A percentile compares a stretch with the other conserved stretches of the same genome.
Evolutionary conservation across 2,329 filamentous ascomycete species (phyloP).

Genomic region (Nigrograna mackinnonii): DNA sequence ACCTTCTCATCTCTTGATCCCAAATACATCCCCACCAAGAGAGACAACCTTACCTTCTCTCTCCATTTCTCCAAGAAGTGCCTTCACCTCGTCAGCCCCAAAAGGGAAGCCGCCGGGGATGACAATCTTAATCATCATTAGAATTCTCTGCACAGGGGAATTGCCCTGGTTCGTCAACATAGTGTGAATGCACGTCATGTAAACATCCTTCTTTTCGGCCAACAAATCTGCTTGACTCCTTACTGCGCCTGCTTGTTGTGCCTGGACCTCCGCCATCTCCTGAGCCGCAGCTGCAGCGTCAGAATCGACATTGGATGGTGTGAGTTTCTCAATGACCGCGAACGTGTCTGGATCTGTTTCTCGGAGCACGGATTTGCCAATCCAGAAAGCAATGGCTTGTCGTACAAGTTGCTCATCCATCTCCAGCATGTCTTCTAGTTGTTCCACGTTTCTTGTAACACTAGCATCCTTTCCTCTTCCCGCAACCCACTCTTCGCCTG

Average conservation of each 20-base stretch:
- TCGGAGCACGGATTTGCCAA: conserved; percentile 67
- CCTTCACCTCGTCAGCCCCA: conserved; percentile 83
- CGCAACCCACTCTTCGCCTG: conserved; percentile 31
- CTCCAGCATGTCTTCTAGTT: conserved; percentile 60
- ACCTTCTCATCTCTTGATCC: conserved; percentile 22
- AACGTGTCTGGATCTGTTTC: conserved; percentile 55
- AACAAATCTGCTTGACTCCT: conserved; percentile 61
- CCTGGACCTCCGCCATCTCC: conserved; percentile 39
- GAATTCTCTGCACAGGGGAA: conserved; percentile 80
- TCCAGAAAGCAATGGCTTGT: conserved; percentile 72
- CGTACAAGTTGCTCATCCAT: conserved; percentile 76
- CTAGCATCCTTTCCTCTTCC: conserved; percentile 15
- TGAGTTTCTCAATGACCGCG: conserved; percentile 63
- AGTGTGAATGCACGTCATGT: conserved; percentile 89
- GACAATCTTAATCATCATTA: conserved; percentile 94
- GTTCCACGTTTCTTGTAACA: conserved; percentile 43
- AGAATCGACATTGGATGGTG: conserved; percentile 25
- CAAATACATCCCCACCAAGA: conserved; percentile 37
- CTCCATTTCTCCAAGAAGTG: conserved; percentile 76
- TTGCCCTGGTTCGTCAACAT: conserved; percentile 93
- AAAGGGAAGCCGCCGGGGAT: conserved; percentile 87
- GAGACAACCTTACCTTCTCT: conserved; percentile 29
- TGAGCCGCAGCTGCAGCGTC: conserved; percentile 42
- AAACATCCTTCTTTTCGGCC: conserved; percentile 71
- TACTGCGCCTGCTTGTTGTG: conserved; percentile 51